Base-by-base conservation (phyloP, 202 grass and related monocot genomes). In the Carex arenaria region DNA sequence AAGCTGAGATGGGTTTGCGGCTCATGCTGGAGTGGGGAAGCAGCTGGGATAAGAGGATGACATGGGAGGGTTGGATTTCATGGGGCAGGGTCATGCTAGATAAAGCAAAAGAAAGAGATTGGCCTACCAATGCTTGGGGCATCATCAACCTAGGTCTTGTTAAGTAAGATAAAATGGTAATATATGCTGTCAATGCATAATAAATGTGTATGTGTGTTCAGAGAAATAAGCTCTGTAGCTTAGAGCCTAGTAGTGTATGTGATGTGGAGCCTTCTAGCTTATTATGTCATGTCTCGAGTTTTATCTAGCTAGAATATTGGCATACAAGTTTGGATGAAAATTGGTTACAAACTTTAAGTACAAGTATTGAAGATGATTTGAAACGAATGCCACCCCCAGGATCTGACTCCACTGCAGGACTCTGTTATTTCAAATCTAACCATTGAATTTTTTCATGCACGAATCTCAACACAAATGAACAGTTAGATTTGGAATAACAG, bases 21-120 rank as follows among this genome's bases (percentile, higher is more conserved):
- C 82, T 92, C 74, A 5, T 92, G 64, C 72, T 94, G 30, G 82
- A 89, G 61, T 94, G 88, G 93, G 93, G 93, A n/a, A 92, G 87
- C 71, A 89, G 88, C 86, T 91, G 93, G 93, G 93, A 91, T 87
- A 95, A 91, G 89, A 85, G 93, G 55, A 89, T 91, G 87, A 67
- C 82, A 1, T 93, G 93, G 93, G 90, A 95, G 4, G 87, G 87
- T 0, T 95, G 93, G 93, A 88, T 92, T 51, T 87, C 93, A 1
- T 95, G 86, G 90, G 93, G 86, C 0, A 86, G 93, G 40, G 85
- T 90, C n/a, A 77, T 95, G 83, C 55, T 81, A 11, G 65, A 56
- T 10, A 90, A 87, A 63, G 88, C 90, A 6, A 79, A 23, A 47
- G 70, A 78, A 15, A 26, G 26, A 17, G 7, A 84, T 4, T 95